A percentile compares a stretch with the other conserved stretches of the same genome.
Evolutionary conservation across 2,329 filamentous ascomycete species (phyloP).

Genomic region (Ophiostoma tasmaniense): DNA sequence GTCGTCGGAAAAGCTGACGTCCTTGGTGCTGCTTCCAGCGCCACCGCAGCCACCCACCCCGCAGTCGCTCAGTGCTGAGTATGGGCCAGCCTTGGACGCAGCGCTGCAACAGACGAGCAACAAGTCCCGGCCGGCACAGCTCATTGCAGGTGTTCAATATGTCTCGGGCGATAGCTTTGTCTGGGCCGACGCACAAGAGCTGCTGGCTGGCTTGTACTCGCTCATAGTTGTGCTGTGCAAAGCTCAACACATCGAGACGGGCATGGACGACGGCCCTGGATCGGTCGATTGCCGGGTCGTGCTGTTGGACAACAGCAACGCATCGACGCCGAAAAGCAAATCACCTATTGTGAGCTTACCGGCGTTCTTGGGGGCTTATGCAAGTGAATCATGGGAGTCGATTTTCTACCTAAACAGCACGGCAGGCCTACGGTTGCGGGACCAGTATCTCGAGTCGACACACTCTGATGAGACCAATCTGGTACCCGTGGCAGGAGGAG

Average conservation of each 20-base stretch:
- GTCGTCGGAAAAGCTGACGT: slow-evolving; percentile 21
- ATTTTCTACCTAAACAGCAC: slow-evolving; percentile 61
- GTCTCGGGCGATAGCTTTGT: slow-evolving; percentile 35
- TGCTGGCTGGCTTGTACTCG: slow-evolving; percentile 70
- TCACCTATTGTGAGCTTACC: slow-evolving; percentile 35
- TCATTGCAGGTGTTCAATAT: slow-evolving; percentile 54
- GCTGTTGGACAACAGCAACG: slow-evolving; percentile 46
- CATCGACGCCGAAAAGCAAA: slow-evolving; percentile 35
- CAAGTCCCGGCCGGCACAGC: slow-evolving; percentile 29
- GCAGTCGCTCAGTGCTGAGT: slow-evolving; percentile 47
- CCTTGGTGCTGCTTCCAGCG: slow-evolving; percentile 55
- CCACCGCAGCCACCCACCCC: slow-evolving; percentile 49
- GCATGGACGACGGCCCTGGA: slow-evolving; percentile 48
- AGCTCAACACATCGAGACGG: slow-evolving; percentile 51
- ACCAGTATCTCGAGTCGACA: slow-evolving; percentile 34
- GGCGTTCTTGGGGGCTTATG: slow-evolving; percentile 37
- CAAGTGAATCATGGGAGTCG: slow-evolving; percentile 43
- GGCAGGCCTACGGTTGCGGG: slow-evolving; percentile 50
- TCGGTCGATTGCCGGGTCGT: slow-evolving; percentile 71
- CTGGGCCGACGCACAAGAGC: slow-evolving; percentile 62
- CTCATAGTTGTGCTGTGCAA: slow-evolving; percentile 66
- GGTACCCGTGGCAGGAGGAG: not conserved
- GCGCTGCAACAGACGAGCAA: slow-evolving; percentile 43
- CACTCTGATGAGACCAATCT: not conserved
- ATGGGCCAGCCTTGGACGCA: slow-evolving; percentile 48